These are phyloP conservation scores for Thelonectria olida DNA, from an alignment of 2,329 filamentous ascomycete genomes.

Conservation along the genomic window DNA sequence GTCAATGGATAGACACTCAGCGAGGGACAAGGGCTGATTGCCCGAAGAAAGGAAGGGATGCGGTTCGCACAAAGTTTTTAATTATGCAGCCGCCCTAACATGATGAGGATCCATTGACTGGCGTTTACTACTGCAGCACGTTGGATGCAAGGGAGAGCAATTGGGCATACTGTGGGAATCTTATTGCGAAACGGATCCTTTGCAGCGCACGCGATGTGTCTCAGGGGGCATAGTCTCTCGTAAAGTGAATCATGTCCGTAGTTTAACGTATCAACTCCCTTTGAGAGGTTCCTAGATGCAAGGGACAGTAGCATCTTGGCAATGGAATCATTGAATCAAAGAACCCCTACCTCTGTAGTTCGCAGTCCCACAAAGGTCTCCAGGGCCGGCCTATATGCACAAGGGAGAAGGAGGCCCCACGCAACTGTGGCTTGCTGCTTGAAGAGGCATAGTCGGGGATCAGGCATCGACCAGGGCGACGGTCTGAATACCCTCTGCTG, in stretches of 20 bases:
- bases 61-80: not conserved
- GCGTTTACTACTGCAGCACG: not conserved
- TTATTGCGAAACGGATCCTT: not conserved
- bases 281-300: not conserved
- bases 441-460: slow-evolving; percentile 23
- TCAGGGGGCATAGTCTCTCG: no score
- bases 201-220: no score
- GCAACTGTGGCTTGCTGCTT: not conserved
- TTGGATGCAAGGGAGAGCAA: not conserved
- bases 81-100: no score
- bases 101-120: no score
- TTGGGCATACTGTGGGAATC: not conserved
- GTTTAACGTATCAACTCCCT: no score
- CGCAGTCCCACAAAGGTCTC: not conserved
- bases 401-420: not conserved
- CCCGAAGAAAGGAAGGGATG: no score
- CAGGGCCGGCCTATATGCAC: not conserved
- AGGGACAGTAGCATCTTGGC: slow-evolving; percentile 5
- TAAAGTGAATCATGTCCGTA: no score
- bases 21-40: no score
- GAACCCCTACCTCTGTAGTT: no score
- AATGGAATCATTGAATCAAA: no score
- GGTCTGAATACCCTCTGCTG: not conserved
- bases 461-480: slow-evolving; percentile 27
- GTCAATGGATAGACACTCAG: no score